phyloP scores from a whole-genome alignment of 768 basidiomycete genomes.

The Suillus ampliporus region DNA sequence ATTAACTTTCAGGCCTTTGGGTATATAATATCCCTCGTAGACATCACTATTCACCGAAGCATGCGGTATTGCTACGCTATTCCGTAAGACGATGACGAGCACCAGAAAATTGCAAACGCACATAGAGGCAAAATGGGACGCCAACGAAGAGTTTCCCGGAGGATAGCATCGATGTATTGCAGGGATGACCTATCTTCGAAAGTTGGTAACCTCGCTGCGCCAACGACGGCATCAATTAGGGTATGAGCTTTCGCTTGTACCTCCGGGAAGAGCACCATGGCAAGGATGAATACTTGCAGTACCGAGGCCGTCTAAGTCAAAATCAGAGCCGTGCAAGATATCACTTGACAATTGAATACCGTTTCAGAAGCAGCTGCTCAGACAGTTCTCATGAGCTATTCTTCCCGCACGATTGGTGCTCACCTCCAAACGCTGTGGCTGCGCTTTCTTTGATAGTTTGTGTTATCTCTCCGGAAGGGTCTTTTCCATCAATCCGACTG shows the following conservation, averaged over 20 bases:
- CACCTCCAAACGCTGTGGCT: constrained; percentile 28
- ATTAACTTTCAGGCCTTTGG: constrained; percentile 21
- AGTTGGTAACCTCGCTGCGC: constrained; percentile 31
- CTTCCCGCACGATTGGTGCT: background rate
- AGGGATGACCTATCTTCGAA: constrained; percentile 30
- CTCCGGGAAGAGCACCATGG: constrained; percentile 40
- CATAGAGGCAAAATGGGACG: constrained; percentile 28
- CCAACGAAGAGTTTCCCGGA: constrained; percentile 37
- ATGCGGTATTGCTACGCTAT: constrained; percentile 23
- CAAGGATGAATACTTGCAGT: constrained; percentile 39
- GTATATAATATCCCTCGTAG: constrained; percentile 35
- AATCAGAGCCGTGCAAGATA: background rate
- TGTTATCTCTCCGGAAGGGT: constrained; percentile 4
- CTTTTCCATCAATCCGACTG: constrained; percentile 10
- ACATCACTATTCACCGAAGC: constrained; percentile 25
- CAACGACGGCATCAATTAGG: constrained; percentile 34
- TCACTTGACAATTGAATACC: constrained; percentile 5
- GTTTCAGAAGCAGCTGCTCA: constrained; percentile 25
- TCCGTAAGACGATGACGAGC: background rate
- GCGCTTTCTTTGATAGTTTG: constrained; percentile 25
- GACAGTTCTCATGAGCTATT: background rate
- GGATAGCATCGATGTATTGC: constrained; percentile 33
- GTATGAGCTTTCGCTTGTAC: constrained; percentile 34
- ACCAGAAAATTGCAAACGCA: constrained; percentile 13
- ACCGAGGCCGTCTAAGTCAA: constrained; percentile 27